Conservation (phyloP, 2,329 filamentous ascomycete species). For the Talaromyces rugulosus region DNA sequence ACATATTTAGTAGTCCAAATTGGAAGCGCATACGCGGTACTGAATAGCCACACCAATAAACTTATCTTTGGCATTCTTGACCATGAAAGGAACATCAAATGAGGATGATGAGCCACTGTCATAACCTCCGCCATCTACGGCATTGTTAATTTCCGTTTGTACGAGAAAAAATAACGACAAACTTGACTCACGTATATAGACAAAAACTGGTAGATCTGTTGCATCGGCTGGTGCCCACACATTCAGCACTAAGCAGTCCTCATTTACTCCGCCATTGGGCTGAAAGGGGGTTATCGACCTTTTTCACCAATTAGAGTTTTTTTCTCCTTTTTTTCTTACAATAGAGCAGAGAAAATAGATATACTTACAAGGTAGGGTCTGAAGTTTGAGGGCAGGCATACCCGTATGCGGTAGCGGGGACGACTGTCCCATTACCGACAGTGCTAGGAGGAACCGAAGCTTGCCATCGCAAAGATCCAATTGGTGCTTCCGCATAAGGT, state of each 20-base stretch:
- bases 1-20: background rate
- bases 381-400: conserved; percentile 28
- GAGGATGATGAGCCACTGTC: conserved; percentile 32
- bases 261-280: background rate
- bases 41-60: conserved; percentile 49
- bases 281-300: background rate
- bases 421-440: conserved; percentile 16
- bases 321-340: background rate
- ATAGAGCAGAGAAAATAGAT: too few relatives aligned
- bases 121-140: conserved; percentile 28
- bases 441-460: conserved; percentile 21
- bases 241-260: conserved; percentile 33
- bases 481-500: conserved; percentile 30
- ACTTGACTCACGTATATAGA: conserved; percentile 19
- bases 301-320: background rate
- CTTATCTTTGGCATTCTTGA: conserved; percentile 43
- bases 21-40: conserved; percentile 38
- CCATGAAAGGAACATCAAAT: conserved; percentile 33
- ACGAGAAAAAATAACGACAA: conserved; percentile 7
- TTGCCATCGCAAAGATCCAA: conserved; percentile 28
- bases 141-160: background rate
- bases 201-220: conserved; percentile 27
- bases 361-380: conserved; percentile 4
- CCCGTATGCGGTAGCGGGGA: conserved; percentile 19
- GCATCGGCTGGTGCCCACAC: conserved; percentile 26